Base-by-base conservation (phyloP, 768 basidiomycete species). In the Pulveroboletus sp. region DNA sequence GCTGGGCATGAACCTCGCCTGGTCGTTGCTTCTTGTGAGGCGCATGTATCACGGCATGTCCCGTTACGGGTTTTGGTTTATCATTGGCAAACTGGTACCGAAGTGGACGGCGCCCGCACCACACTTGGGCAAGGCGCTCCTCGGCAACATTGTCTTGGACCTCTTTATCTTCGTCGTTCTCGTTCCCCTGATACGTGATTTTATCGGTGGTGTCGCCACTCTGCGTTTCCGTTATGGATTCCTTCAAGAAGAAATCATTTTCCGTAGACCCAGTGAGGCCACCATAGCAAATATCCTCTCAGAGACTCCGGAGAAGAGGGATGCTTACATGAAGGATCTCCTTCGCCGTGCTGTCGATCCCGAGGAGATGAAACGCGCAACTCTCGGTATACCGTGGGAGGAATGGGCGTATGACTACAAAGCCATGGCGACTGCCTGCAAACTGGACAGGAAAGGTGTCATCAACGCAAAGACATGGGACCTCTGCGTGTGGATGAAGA, bases 401-500 rank as follows among this genome's bases (percentile, higher is more conserved):
- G 65, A 69, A 39, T 68, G 68, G 66, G 39, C 35, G 6, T 61
- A 68, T 27, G 67, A 68, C 54, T 63, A 63, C 40, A 55, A 37
- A 35, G 66, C 61, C 7, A 68, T 68, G 67, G 54, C 51, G 9
- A 50, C 56, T 7, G 66, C 68, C 1, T 47, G 43, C 12, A 57
- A 67, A 30, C 37, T 55, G 27, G 52, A 58, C 41, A 56, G 56
- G 39, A 51, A 46, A n/a, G 63, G 63, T 1, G 8, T 52, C 12
- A 58, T 68, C 8, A 28, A 27, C 4, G 54, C 54, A 26, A 57
- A 56, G 40, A 61, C 56, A 24, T 68, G 66, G 66, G 62, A 67
- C 3, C 46, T 60, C n/a, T 64, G 61, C 41, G 62, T 68, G 17
- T 68, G 67, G 67, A 69, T 69, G 59, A 69, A 57, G 53, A 58